These are phyloP conservation scores for Paraphaeosphaeria sporulosa DNA, from an alignment of 2,329 filamentous ascomycete genomes.

Conservation along the genomic window DNA sequence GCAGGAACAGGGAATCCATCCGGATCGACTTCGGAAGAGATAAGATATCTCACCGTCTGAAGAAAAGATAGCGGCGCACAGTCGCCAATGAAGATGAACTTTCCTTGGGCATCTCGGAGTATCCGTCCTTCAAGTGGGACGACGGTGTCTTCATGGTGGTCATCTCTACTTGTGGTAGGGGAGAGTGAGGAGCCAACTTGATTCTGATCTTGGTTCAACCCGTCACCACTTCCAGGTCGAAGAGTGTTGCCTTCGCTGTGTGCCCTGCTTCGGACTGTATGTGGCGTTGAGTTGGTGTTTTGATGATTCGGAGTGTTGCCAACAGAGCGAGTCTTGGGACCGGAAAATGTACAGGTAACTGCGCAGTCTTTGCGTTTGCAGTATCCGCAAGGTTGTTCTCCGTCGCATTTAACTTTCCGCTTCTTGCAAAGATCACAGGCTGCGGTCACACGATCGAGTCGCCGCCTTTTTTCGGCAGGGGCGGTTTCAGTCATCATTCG, in stretches of 20 bases:
- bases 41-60: slow-evolving; percentile 60
- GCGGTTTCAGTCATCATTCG: slow-evolving; percentile 1
- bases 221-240: slow-evolving; percentile 17
- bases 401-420: slow-evolving; percentile 59
- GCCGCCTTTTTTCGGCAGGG: slow-evolving; percentile 30
- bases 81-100: slow-evolving; percentile 63
- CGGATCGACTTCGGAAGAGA: slow-evolving; percentile 48
- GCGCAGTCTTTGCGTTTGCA: slow-evolving; percentile 53
- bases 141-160: slow-evolving; percentile 51
- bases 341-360: slow-evolving; percentile 52
- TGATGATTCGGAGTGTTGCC: slow-evolving; percentile 34
- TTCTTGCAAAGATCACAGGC: slow-evolving; percentile 43
- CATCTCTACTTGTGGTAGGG: slow-evolving; percentile 36
- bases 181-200: slow-evolving; percentile 25
- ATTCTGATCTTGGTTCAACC: slow-evolving; percentile 6
- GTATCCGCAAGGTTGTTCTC: slow-evolving; percentile 59
- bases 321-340: slow-evolving; percentile 46
- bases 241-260: slow-evolving; percentile 17
- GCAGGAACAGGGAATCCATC: slow-evolving; percentile 31
- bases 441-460: slow-evolving; percentile 36
- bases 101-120: slow-evolving; percentile 60
- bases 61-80: slow-evolving; percentile 62
- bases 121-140: slow-evolving; percentile 56
- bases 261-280: neutral
- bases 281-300: neutral